phyloP scores from a whole-genome alignment of 768 basidiomycete species.

The Fomitopsis serialis region DNA sequence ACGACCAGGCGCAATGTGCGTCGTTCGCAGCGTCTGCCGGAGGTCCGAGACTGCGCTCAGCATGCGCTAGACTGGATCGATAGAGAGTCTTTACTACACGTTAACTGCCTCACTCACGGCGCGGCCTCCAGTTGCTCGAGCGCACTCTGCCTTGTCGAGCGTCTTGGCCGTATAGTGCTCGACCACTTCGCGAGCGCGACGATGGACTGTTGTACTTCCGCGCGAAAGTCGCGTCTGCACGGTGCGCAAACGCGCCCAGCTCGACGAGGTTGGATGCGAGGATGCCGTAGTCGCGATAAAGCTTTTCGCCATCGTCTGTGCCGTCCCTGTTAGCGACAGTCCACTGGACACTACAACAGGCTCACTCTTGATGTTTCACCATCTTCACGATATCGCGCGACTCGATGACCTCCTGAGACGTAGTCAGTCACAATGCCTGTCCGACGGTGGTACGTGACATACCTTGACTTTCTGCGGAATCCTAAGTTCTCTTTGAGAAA shows the following conservation, averaged over 20 bases:
- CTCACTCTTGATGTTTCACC: conserved; percentile 44
- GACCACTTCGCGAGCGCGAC: conserved; percentile 41
- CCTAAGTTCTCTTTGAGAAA: conserved; percentile 20
- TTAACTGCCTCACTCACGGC: conserved; percentile 31
- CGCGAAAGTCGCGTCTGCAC: conserved; percentile 33
- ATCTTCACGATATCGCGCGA: conserved; percentile 33
- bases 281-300: conserved; percentile 42
- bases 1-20: conserved; percentile 42
- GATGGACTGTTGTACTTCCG: conserved; percentile 29
- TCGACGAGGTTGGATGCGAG: conserved; percentile 38
- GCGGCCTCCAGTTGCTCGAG: conserved; percentile 38
- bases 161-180: conserved; percentile 33
- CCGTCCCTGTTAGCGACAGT: background rate
- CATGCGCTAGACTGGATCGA: background rate
- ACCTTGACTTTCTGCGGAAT: conserved; percentile 39
- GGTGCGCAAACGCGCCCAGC: conserved; percentile 37
- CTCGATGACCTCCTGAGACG: conserved; percentile 47
- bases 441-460: no score
- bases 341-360: background rate
- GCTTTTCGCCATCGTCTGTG: conserved; percentile 46
- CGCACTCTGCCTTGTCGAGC: conserved; percentile 41
- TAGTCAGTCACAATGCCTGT: background rate
- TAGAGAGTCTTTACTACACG: conserved; percentile 30
- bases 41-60: no score
- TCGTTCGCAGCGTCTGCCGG: conserved; percentile 47